Conservation (phyloP, 768 basidiomycete genomes). For the Agrocybe pediades region DNA sequence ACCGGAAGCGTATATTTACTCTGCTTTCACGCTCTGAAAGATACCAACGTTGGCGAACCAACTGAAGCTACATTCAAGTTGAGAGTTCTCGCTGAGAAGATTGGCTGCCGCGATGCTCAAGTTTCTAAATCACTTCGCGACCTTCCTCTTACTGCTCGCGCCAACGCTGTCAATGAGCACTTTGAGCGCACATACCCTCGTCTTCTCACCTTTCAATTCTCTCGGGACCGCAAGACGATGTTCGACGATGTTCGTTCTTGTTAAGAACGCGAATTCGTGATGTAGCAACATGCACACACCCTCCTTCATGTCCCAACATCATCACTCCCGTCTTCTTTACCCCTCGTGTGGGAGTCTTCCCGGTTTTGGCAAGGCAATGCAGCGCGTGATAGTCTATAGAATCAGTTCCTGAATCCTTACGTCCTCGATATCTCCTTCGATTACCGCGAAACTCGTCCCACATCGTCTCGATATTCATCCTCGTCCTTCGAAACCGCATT, state of each 20-base stretch:
- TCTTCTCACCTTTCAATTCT: constrained; percentile 95
- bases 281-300: too few species aligned
- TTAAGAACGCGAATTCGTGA: too few species aligned
- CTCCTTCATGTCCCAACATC: too few species aligned
- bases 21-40: constrained; percentile 68
- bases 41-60: constrained; percentile 86
- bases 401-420: too few species aligned
- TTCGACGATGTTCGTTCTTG: constrained; percentile 88
- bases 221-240: constrained; percentile 99
- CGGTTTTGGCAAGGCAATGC: too few species aligned
- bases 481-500: too few species aligned
- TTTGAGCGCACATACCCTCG: constrained; percentile 77
- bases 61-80: constrained; percentile 98
- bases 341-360: too few species aligned
- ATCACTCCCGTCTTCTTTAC: too few species aligned
- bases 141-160: constrained; percentile 62
- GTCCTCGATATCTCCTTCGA: too few species aligned
- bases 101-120: constrained; percentile 71
- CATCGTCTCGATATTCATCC: too few species aligned
- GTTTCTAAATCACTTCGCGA: constrained; percentile 55
- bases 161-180: constrained; percentile 83
- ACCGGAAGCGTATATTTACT: constrained; percentile 8
- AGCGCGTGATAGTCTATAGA: too few species aligned
- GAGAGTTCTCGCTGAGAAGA: constrained; percentile 93
- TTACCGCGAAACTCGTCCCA: too few species aligned